Evolutionary conservation across 805 yeast species (phyloP).

Genomic region (Ogataea ganodermae): DNA sequence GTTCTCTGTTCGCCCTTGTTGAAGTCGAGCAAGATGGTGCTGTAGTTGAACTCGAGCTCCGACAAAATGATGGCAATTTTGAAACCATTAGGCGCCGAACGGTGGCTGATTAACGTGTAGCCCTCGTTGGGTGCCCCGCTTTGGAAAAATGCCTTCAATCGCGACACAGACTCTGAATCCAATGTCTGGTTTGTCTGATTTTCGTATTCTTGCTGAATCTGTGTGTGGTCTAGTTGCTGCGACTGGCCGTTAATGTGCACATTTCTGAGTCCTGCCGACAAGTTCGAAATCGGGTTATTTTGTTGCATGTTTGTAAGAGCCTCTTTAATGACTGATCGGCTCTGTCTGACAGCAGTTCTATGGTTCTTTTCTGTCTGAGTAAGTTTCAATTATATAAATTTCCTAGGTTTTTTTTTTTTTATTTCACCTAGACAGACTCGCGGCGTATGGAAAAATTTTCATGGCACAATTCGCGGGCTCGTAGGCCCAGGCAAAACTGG

Average conservation of each 20-base stretch:
- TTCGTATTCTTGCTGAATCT: slow-evolving; percentile 45
- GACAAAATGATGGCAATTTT: slow-evolving; percentile 89
- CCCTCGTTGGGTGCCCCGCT: slow-evolving; percentile 73
- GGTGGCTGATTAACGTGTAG: slow-evolving; percentile 75
- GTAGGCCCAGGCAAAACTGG: background rate
- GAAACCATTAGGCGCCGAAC: slow-evolving; percentile 94
- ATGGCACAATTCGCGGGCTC: slow-evolving; percentile 2
- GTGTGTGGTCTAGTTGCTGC: slow-evolving; percentile 37
- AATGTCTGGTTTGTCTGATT: slow-evolving; percentile 46
- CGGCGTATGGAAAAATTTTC: slow-evolving; percentile 4
- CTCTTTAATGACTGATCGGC: too few species aligned
- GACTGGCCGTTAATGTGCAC: slow-evolving; percentile 34
- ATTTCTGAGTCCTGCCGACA: slow-evolving; percentile 41
- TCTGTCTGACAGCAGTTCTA: background rate
- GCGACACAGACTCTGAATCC: slow-evolving; percentile 47
- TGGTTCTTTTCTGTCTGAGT: background rate
- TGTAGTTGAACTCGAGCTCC: slow-evolving; percentile 77
- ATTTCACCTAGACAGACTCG: background rate
- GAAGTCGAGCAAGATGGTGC: slow-evolving; percentile 83
- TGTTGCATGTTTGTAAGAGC: slow-evolving; percentile 1
- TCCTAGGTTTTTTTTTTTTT: background rate
- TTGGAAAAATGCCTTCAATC: slow-evolving; percentile 71
- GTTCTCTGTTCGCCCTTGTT: slow-evolving; percentile 88
- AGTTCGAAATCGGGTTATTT: slow-evolving; percentile 38
- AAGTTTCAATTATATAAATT: background rate